phyloP scores from a whole-genome alignment of 768 basidiomycete species.

The Vararia minispora region DNA sequence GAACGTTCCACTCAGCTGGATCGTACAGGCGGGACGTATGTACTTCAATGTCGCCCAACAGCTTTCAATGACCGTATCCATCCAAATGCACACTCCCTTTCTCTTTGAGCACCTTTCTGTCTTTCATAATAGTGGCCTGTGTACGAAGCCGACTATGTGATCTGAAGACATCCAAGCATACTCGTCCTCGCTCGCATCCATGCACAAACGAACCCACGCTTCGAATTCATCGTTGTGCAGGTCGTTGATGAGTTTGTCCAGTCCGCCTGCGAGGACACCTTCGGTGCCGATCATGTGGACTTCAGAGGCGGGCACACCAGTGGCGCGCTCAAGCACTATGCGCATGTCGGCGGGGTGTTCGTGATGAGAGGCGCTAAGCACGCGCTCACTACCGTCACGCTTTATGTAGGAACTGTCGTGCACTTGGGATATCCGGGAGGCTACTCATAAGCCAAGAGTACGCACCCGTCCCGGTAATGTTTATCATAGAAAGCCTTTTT shows the following conservation, averaged over 20 bases:
- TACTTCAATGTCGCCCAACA: no score
- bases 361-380: no score
- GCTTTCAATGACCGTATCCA: no score
- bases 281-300: conserved; percentile 13
- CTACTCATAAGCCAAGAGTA: no score
- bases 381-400: no score
- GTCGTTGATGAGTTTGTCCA: conserved; percentile 11
- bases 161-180: conserved; percentile 10
- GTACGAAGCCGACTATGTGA: conserved; percentile 10
- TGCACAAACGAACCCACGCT: conserved; percentile 11
- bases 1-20: no score
- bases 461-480: no score
- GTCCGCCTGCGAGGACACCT: conserved; percentile 10
- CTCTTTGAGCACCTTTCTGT: no score
- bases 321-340: conserved; percentile 1
- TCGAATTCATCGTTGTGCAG: conserved; percentile 11
- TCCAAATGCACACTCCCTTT: no score
- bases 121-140: neutral
- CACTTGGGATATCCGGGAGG: no score
- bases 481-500: conserved; percentile 11
- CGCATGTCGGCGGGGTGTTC: conserved; percentile 10
- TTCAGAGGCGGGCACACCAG: conserved; percentile 3
- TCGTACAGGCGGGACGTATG: no score
- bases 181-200: conserved; percentile 9
- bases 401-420: no score